Evolutionary conservation across 1,284 basidiomycete species (phyloP).

Genomic region (Sanghuangporus baumii): DNA sequence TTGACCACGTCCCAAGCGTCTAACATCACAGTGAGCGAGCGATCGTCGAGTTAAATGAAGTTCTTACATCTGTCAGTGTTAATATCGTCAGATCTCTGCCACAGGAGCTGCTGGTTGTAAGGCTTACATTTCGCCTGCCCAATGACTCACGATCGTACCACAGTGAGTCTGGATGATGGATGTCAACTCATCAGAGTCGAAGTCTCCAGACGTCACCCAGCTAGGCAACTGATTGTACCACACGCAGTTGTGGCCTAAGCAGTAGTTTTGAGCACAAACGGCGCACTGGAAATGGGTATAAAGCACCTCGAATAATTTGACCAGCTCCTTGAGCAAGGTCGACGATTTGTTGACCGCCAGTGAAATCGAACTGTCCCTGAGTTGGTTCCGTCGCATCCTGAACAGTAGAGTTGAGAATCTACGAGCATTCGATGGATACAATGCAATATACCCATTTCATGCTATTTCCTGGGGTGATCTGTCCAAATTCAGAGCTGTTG

Average conservation of each 20-base stretch:
- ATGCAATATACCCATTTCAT: conserved; percentile 31
- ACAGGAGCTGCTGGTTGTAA: background rate
- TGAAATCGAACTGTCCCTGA: conserved; percentile 25
- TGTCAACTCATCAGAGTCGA: conserved; percentile 20
- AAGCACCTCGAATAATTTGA: conserved; percentile 18
- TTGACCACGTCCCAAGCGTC: conserved; percentile 21
- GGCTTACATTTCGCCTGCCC: conserved; percentile 17
- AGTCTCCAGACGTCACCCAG: conserved; percentile 23
- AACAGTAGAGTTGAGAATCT: background rate
- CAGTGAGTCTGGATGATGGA: conserved; percentile 21
- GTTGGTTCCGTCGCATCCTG: conserved; percentile 21
- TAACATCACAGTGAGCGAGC: background rate
- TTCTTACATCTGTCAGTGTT: background rate
- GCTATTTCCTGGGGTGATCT: conserved; percentile 34
- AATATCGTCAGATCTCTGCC: background rate
- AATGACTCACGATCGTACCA: conserved; percentile 20
- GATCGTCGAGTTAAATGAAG: background rate
- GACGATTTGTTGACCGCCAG: conserved; percentile 25
- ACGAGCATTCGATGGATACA: background rate
- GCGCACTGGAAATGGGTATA: background rate
- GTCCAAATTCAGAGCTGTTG: conserved; percentile 29
- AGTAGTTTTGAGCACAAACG: background rate
- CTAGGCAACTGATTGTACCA: conserved; percentile 24
- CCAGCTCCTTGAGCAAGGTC: conserved; percentile 24
- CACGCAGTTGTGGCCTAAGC: conserved; percentile 18